Evolutionary conservation across 768 basidiomycete genomes (phyloP), one percentile per base, ranked within the genome.

Genomic region (Zangia roseola): DNA sequence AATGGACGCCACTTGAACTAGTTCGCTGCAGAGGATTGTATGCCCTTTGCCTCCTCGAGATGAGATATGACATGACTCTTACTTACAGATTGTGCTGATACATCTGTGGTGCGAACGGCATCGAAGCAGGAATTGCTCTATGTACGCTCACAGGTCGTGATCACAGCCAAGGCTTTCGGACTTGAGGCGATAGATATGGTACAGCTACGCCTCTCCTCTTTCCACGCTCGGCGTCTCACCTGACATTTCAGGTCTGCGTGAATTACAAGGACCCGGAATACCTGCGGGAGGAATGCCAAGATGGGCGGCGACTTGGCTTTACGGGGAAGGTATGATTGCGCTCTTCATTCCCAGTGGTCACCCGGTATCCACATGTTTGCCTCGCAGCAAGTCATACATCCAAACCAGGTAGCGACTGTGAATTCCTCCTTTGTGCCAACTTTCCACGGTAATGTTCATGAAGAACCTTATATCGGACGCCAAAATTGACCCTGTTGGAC

Each of bases 11-110:
- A n/a, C n/a, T n/a, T n/a, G n/a, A 13, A 24, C 19, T 56, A 95
- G 94, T 97, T 97, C 65, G 94, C 91, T 3, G 91, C 93, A 19
- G 94, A 97, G 72, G 94, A 97, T 60, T 95, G 91, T 93, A 66
- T 54, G 78, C 61, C 20, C 10, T 4, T 36, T 50, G 13, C 33
- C 20, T 25, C 55, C 16, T 47, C 33, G 17, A 14, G 37, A 37
- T 36, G n/a, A n/a, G 37, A 38, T 35, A 23, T 16, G 1, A 39
- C 10, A 40, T 50, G 37, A 55, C 54, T 26, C 30, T 31, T 30
- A 30, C n/a, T 31, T 31, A 2, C 49, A 95, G 92, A 91, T 65
- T 97, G 94, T 59, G 93, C 94, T 1, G 88, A 93, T 62, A 88
- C 92, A 3, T 82, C 82, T 6, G 84, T 97, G 44, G 77, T 86